Conservation (phyloP, 2,329 filamentous ascomycete genomes). For the Chaetomium sp. region DNA sequence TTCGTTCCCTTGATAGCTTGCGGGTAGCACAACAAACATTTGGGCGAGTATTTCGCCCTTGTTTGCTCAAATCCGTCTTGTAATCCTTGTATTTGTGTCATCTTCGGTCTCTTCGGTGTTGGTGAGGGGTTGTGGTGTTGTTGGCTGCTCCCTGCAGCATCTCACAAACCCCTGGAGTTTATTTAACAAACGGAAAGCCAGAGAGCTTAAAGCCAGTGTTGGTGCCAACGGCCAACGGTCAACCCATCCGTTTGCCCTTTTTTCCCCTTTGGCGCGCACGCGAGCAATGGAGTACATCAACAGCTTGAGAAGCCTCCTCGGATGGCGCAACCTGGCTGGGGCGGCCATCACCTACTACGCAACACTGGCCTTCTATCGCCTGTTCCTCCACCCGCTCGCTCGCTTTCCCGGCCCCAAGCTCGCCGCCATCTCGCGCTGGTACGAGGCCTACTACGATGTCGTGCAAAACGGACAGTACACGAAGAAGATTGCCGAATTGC, state of each 20-base stretch:
- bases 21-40: not conserved
- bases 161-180: not conserved
- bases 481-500: conserved; percentile 37
- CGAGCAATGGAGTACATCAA: not conserved
- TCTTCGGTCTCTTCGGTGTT: not conserved
- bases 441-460: conserved; percentile 39
- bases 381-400: conserved; percentile 10
- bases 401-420: conserved; percentile 39
- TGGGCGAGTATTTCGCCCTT: not conserved
- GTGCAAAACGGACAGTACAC: conserved; percentile 32
- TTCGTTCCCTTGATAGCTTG: not conserved
- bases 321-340: not conserved
- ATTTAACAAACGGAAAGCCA: not conserved
- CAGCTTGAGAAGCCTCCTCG: not conserved
- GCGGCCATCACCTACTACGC: not conserved
- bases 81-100: not conserved
- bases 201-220: not conserved
- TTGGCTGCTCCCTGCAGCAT: not conserved
- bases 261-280: not conserved
- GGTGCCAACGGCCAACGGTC: not conserved
- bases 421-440: conserved; percentile 35
- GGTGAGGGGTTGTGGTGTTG: not conserved
- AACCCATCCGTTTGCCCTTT: not conserved
- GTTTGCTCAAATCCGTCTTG: not conserved
- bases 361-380: conserved; percentile 4